Evolutionary conservation across 176 grass and related monocot species (phyloP), one percentile per base, ranked within the genome.

Genomic region (Elymus sibiricus): DNA sequence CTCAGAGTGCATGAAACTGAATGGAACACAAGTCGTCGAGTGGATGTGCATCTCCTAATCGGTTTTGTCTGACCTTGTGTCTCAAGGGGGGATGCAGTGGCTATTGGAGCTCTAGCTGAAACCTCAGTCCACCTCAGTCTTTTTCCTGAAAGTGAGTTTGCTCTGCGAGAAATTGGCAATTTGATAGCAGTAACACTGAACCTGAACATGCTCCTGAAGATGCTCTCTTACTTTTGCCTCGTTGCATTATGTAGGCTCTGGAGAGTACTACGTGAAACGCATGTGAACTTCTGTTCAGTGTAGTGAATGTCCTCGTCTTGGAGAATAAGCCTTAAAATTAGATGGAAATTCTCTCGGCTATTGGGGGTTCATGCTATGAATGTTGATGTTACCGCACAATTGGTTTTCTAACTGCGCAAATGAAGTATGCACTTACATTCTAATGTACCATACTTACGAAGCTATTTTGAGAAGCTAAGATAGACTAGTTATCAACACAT

Each of bases 71-170:
- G 74, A 82, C 84, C 84, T 90, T 83, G 74, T 73, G 56, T n/a
- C 61, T 67, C 34, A 64, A 59, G 79, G 71, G 71, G 71, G 83
- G 51, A 42, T 76, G 56, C 39, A 77, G n/a, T 82, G 38, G 25
- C 64, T 82, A 72, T 61, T 86, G 83, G 79, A 86, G 31, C 79
- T 79, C 73, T 64, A 56, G 26, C 73, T 90, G 84, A 86, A 90
- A 86, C 56, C 24, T 84, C 53, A 83, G n/a, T 64, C n/a, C 64
- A 82, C 84, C 83, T 83, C 40, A 38, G 32, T 78, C 64, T 65
- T 86, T 84, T 42, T 83, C 73, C 84, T 74, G 79, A 90, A 90
- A 86, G 65, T 32, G 79, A 90, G 73, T n/a, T 40, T 86, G 84
- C 79, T 86, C 79, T 64, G 62, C 82, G 17, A 65, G 77, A 83